phyloP scores from a whole-genome alignment of 2,329 filamentous ascomycete species.

The Sodiomyces alkalinus region DNA sequence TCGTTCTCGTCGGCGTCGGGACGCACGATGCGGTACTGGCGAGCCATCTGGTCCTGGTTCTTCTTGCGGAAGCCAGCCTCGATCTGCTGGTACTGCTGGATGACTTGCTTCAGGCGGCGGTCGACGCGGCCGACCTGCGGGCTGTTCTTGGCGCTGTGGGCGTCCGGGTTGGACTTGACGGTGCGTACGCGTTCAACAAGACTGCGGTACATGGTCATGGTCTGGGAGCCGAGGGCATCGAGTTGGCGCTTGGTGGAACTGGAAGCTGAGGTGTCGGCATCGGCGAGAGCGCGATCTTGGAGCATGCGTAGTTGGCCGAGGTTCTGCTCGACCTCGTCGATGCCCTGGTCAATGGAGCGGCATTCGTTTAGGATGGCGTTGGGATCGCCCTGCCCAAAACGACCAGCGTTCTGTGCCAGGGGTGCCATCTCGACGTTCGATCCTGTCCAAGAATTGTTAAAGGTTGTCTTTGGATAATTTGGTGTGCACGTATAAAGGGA shows the following conservation, averaged over 20 bases:
- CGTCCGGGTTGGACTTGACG: slow-evolving; percentile 70
- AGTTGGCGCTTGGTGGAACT: slow-evolving; percentile 54
- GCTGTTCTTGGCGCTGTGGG: slow-evolving; percentile 55
- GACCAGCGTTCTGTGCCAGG: slow-evolving; percentile 35
- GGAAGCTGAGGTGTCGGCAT: slow-evolving; percentile 54
- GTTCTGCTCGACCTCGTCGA: slow-evolving; percentile 58
- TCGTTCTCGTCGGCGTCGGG: slow-evolving; percentile 69
- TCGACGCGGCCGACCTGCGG: slow-evolving; percentile 73
- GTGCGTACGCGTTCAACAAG: slow-evolving; percentile 66
- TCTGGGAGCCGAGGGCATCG: slow-evolving; percentile 58
- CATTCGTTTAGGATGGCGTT: slow-evolving; percentile 77
- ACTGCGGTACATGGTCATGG: slow-evolving; percentile 68
- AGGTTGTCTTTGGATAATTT: too few relatives aligned
- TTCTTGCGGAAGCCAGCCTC: slow-evolving; percentile 71
- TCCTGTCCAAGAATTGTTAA: slow-evolving; percentile 15
- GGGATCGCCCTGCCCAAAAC: slow-evolving; percentile 39
- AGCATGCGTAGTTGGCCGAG: slow-evolving; percentile 57
- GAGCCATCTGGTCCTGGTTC: slow-evolving; percentile 67
- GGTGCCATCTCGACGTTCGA: slow-evolving; percentile 58
- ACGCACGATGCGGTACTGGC: slow-evolving; percentile 81
- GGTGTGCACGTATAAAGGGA: not conserved
- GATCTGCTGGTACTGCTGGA: slow-evolving; percentile 65
- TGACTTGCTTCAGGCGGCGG: slow-evolving; percentile 63
- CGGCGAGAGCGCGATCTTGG: slow-evolving; percentile 57
- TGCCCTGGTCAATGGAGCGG: slow-evolving; percentile 61